Evolutionary conservation across 768 basidiomycete species (phyloP).

Genomic region (Crucibulum laeve): DNA sequence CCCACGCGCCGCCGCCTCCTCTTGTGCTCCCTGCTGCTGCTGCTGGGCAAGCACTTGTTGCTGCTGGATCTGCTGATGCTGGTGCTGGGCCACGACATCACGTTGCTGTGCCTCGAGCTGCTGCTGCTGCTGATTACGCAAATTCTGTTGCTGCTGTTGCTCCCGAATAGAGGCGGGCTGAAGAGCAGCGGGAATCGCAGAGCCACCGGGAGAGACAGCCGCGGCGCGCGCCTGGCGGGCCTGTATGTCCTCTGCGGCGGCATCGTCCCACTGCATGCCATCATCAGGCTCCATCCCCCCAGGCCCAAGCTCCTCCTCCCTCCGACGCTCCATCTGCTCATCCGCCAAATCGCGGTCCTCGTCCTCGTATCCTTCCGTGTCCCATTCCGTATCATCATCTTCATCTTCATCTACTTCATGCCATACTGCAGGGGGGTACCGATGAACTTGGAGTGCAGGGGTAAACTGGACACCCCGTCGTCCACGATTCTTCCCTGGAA

Average conservation of each 20-base stretch:
- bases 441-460: slow-evolving; percentile 57
- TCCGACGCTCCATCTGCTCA: slow-evolving; percentile 36
- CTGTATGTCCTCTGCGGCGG: slow-evolving; percentile 44
- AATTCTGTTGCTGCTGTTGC: slow-evolving; percentile 24
- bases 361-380: slow-evolving; percentile 64
- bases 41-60: slow-evolving; percentile 23
- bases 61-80: slow-evolving; percentile 22
- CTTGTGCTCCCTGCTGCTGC: slow-evolving; percentile 23
- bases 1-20: slow-evolving; percentile 15
- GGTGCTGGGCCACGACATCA: slow-evolving; percentile 23
- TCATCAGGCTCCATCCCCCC: slow-evolving; percentile 68
- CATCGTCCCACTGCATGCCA: slow-evolving; percentile 86
- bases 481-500: slow-evolving; percentile 27
- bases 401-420: slow-evolving; percentile 70
- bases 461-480: slow-evolving; percentile 67
- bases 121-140: slow-evolving; percentile 21
- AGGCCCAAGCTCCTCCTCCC: slow-evolving; percentile 24
- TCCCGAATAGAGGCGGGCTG: slow-evolving; percentile 27
- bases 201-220: too few relatives aligned
- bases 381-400: slow-evolving; percentile 63
- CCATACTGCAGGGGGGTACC: slow-evolving; percentile 83
- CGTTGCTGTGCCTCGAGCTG: slow-evolving; percentile 20
- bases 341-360: slow-evolving; percentile 64
- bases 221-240: slow-evolving; percentile 21
- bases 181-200: slow-evolving; percentile 27